A percentile compares a stretch with the other conserved stretches of the same genome.
These are phyloP conservation scores for Petunia axillaris DNA, from an alignment of 257 asterid genomes.

Conservation along the genomic window DNA sequence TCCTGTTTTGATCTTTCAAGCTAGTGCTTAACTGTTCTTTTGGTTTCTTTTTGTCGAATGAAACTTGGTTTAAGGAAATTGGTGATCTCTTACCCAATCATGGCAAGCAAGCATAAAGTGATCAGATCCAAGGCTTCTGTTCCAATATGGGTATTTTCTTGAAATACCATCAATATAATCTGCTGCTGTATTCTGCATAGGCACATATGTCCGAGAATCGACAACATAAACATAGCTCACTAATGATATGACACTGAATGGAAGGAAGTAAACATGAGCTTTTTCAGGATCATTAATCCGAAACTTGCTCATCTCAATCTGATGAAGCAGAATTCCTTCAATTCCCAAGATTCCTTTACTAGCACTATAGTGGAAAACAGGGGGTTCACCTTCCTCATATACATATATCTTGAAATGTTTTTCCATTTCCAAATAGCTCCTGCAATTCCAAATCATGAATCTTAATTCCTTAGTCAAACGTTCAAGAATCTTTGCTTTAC, in stretches of 20 bases:
- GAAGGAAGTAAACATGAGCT: slow-evolving; percentile 51
- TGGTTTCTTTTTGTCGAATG: background rate
- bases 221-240: slow-evolving; percentile 41
- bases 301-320: slow-evolving; percentile 54
- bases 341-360: slow-evolving; percentile 55
- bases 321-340: slow-evolving; percentile 61
- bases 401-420: slow-evolving; percentile 49
- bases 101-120: slow-evolving; percentile 41
- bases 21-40: background rate
- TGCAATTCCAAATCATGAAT: slow-evolving; percentile 26
- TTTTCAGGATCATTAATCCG: slow-evolving; percentile 46
- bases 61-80: background rate
- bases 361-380: slow-evolving; percentile 56
- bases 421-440: slow-evolving; percentile 77
- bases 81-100: slow-evolving; percentile 50
- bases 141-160: slow-evolving; percentile 55
- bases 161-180: slow-evolving; percentile 52
- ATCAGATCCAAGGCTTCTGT: slow-evolving; percentile 51
- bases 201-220: slow-evolving; percentile 50
- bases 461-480: background rate
- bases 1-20: background rate
- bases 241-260: slow-evolving; percentile 51
- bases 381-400: slow-evolving; percentile 70
- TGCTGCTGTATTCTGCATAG: slow-evolving; percentile 49
- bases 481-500: background rate